These are phyloP conservation scores for Ustilago lituana DNA, from an alignment of 1,284 basidiomycete species.

Conservation along the genomic window DNA sequence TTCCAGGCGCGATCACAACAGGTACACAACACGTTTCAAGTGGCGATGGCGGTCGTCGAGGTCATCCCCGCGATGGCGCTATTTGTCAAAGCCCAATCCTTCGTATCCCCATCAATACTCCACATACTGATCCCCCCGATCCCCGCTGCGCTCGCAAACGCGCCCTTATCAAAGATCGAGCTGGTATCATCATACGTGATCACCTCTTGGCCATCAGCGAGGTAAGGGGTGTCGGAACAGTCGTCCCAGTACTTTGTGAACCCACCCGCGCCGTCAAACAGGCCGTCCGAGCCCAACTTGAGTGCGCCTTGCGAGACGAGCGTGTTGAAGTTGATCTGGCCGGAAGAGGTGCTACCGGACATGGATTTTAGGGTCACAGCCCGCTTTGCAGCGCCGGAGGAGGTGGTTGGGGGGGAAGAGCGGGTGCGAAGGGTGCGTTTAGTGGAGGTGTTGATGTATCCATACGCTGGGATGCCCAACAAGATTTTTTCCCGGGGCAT, in stretches of 20 bases:
- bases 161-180: slow-evolving; percentile 56
- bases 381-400: background rate
- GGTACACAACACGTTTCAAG: no score
- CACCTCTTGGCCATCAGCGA: slow-evolving; percentile 45
- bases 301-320: slow-evolving; percentile 51
- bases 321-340: slow-evolving; percentile 54
- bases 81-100: slow-evolving; percentile 40
- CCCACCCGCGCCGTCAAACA: slow-evolving; percentile 39
- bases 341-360: slow-evolving; percentile 25
- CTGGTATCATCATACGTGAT: slow-evolving; percentile 61
- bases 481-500: slow-evolving; percentile 61
- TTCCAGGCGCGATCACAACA: no score
- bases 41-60: background rate
- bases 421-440: slow-evolving; percentile 15
- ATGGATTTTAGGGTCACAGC: slow-evolving; percentile 27
- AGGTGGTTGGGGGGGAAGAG: background rate
- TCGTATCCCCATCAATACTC: slow-evolving; percentile 57
- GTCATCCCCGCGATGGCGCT: slow-evolving; percentile 46
- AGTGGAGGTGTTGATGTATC: slow-evolving; percentile 47
- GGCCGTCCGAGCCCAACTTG: slow-evolving; percentile 16
- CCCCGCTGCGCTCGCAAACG: slow-evolving; percentile 48
- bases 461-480: slow-evolving; percentile 56
- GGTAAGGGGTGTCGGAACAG: slow-evolving; percentile 59
- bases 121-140: slow-evolving; percentile 57
- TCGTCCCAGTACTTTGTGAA: slow-evolving; percentile 60